phyloP scores from a whole-genome alignment of 208 protist species.

The Leishmania arabica region DNA sequence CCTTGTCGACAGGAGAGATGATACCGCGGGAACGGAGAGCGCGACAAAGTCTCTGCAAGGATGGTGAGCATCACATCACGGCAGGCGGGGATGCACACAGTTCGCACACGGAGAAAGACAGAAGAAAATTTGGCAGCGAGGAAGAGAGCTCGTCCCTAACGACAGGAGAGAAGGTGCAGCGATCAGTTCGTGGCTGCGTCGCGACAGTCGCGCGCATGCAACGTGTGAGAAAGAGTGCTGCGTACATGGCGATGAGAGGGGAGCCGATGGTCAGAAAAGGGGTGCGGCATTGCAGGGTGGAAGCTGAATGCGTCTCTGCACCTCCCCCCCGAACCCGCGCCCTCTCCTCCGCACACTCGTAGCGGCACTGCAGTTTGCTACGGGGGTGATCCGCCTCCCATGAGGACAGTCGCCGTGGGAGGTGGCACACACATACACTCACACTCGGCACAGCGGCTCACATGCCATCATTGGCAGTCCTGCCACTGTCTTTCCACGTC shows the following conservation, averaged over 20 bases:
- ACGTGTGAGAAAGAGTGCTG: not conserved
- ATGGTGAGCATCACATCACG: not conserved
- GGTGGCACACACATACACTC: not conserved
- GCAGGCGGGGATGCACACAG: not conserved
- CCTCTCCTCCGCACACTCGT: not conserved
- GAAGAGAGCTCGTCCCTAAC: not conserved
- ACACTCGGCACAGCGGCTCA: not conserved
- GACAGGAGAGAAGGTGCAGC: not conserved
- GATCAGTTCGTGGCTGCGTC: not conserved
- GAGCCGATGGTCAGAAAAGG: not conserved
- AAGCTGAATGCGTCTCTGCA: not conserved
- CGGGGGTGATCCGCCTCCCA: not conserved
- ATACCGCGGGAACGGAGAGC: not conserved
- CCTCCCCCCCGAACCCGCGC: not conserved
- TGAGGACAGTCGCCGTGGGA: not conserved
- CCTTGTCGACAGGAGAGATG: not conserved
- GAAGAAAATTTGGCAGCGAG: too few relatives aligned
- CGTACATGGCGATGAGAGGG: not conserved
- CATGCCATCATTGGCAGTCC: not conserved
- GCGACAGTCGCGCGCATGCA: not conserved
- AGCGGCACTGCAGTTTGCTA: not conserved
- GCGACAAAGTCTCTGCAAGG: not conserved
- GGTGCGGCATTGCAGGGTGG: not conserved
- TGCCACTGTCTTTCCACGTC: not conserved
- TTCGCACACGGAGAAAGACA: not conserved